Base-by-base conservation (phyloP, 345 rosid genomes). In the Balakata baccata region DNA sequence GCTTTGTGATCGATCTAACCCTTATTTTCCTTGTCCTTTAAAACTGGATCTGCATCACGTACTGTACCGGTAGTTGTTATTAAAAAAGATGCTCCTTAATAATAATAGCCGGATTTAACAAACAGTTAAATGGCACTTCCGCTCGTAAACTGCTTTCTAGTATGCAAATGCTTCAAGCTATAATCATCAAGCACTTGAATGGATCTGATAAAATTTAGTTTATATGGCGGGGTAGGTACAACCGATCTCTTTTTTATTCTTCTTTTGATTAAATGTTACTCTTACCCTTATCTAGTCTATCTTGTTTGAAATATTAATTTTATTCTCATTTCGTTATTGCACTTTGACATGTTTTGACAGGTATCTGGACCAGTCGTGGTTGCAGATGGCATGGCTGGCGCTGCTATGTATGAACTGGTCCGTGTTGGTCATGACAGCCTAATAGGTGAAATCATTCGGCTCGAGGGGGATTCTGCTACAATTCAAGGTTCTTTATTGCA, bases 361-460 rank as follows among this genome's bases (percentile, higher is more conserved):
- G 99, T 95, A 9, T 95, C 98, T 63, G 99, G 98, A 51, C 99
- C 98, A 0, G 99, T 95, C 39, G 98, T 95, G 65, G 84, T 95
- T 64, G 99, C 99, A 3, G 98, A 95, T 85, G 99, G 99, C 78
- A 95, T 95, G 99, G 94, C 88, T 20, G 99, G 99, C 70, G 99
- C 99, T 72, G 99, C 99, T 64, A 95, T 95, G 99, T 92, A 95
- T 70, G 98, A 95, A 81, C 83, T 95, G 57, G 99, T 95, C 70
- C 99, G 99, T 77, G 99, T 95, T 34, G 98, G 99, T 2, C 88
- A 95, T 82, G 98, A 95, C 83, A 89, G 89, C 25, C 80, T 92
- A 76, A 95, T 95, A 39, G 99, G 99, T 70, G 99, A 95, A 83
- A 95, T 95, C 74, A 95, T 95, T 63, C 88, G 99, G 63, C 82